Conservation (phyloP, 805 yeast genomes). For the Wickerhamomyces chaumierensis region DNA sequence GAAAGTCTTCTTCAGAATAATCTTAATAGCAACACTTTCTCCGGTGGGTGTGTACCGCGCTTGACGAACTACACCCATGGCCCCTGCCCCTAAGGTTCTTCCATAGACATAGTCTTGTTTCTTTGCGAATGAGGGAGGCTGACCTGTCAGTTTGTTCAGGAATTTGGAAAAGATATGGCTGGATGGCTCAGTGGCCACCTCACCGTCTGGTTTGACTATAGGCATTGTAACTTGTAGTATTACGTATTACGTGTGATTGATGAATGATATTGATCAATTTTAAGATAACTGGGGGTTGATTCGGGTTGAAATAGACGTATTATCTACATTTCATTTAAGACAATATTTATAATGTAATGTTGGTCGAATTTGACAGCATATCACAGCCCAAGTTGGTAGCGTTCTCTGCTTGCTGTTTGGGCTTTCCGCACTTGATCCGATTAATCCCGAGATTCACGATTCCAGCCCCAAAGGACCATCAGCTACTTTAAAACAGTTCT, state of each 20-base stretch:
- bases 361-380: too few relatives aligned
- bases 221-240: slow-evolving; percentile 7
- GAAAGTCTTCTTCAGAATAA: slow-evolving; percentile 75
- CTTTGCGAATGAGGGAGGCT: slow-evolving; percentile 57
- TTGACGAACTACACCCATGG: slow-evolving; percentile 83
- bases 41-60: slow-evolving; percentile 42
- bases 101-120: slow-evolving; percentile 69
- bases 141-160: slow-evolving; percentile 53
- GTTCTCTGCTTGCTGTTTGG: too few relatives aligned
- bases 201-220: slow-evolving; percentile 1
- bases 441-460: too few relatives aligned
- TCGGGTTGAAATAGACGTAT: too few relatives aligned
- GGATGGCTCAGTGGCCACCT: slow-evolving; percentile 8
- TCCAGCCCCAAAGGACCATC: too few relatives aligned
- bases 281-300: too few relatives aligned
- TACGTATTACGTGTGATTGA: background rate
- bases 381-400: too few relatives aligned
- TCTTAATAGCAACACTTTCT: slow-evolving; percentile 83
- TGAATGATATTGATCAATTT: too few relatives aligned
- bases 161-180: slow-evolving; percentile 26
- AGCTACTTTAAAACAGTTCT: too few relatives aligned
- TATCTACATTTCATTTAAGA: too few relatives aligned
- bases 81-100: slow-evolving; percentile 85
- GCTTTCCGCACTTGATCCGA: too few relatives aligned
- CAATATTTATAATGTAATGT: too few relatives aligned